phyloP scores from a whole-genome alignment of 2,329 filamentous ascomycete species.

The Calonectria pseudoturangicola region DNA sequence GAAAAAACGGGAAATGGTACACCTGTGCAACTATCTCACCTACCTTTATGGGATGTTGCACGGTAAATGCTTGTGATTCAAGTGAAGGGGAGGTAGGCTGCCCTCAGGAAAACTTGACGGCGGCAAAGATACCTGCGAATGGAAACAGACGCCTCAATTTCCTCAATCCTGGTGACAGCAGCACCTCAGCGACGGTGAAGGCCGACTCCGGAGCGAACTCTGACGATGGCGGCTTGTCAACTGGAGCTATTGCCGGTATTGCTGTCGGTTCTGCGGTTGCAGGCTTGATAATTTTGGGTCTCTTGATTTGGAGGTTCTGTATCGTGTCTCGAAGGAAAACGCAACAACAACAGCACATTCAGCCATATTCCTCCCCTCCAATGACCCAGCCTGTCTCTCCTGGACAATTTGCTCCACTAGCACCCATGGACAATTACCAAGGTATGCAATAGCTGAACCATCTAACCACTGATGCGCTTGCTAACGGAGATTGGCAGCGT shows the following conservation, averaged over 20 bases:
- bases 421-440: not conserved
- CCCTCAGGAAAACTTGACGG: too few relatives aligned
- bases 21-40: not conserved
- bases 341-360: not conserved
- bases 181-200: not conserved
- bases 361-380: not conserved
- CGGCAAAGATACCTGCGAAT: not conserved
- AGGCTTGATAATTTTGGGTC: not conserved
- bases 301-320: conserved; percentile 4
- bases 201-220: not conserved
- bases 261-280: not conserved
- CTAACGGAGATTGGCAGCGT: not conserved
- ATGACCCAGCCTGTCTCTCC: not conserved
- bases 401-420: not conserved
- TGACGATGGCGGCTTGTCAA: not conserved
- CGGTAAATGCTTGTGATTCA: not conserved
- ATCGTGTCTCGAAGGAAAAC: not conserved
- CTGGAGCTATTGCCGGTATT: conserved; percentile 7
- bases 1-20: not conserved
- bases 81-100: too few relatives aligned
- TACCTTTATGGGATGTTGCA: conserved; percentile 4
- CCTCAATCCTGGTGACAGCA: not conserved
- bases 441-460: not conserved
- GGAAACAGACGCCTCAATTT: not conserved
- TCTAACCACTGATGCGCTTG: not conserved